These are phyloP conservation scores for Theobroma cacao DNA, from an alignment of 345 rosid species.

Conservation along the genomic window DNA sequence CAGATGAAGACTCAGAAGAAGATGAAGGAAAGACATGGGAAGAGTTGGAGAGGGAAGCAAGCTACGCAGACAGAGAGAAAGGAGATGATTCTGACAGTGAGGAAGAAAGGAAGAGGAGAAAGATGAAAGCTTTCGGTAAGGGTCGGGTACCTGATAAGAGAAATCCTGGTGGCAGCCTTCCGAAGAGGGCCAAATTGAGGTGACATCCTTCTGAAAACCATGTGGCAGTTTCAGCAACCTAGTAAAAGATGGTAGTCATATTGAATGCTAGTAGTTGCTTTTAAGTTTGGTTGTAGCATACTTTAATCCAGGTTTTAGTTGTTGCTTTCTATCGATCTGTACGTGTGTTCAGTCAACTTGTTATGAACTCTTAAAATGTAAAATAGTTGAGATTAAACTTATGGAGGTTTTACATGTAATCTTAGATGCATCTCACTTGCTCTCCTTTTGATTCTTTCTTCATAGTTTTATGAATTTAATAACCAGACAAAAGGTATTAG, in stretches of 20 bases:
- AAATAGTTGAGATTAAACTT: background rate
- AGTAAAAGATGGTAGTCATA: background rate
- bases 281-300: background rate
- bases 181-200: constrained; percentile 41
- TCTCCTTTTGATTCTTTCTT: background rate
- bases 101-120: constrained; percentile 52
- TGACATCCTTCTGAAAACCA: constrained; percentile 5
- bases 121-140: constrained; percentile 31
- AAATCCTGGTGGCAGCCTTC: constrained; percentile 24
- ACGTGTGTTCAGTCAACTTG: background rate
- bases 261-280: background rate
- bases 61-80: constrained; percentile 49
- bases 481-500: background rate
- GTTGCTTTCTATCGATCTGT: background rate
- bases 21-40: constrained; percentile 60
- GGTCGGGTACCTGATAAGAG: constrained; percentile 25
- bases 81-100: constrained; percentile 50
- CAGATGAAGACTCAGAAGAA: constrained; percentile 42
- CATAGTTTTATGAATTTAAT: background rate
- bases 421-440: background rate
- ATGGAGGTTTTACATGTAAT: constrained; percentile 2
- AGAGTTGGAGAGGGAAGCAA: constrained; percentile 61
- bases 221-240: constrained; percentile 1
- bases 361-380: background rate
- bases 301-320: background rate